phyloP scores from a whole-genome alignment of 169 alveolate genomes.

The Eimeria sp. region DNA sequence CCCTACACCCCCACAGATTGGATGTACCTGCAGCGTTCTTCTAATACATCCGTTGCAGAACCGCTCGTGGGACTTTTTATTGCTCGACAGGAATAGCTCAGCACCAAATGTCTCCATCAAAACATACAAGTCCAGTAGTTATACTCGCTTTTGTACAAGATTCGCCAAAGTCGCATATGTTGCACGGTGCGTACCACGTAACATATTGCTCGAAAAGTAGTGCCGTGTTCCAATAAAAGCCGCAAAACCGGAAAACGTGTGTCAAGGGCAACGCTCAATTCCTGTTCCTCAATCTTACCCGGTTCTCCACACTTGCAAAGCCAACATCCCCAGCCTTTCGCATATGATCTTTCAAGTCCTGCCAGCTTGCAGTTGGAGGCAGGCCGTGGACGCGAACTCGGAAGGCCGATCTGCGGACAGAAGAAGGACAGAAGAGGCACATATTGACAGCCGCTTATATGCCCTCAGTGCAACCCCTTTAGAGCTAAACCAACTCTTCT shows the following conservation, averaged over 20 bases:
- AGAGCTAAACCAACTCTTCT: neutral
- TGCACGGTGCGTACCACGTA: neutral
- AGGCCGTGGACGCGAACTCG: constrained; percentile 88
- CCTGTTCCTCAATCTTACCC: constrained; percentile 75
- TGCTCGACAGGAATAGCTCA: neutral
- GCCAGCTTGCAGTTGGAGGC: constrained; percentile 92
- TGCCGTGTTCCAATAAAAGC: neutral
- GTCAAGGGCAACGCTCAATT: neutral
- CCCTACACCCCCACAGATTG: constrained; percentile 63
- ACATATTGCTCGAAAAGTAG: neutral
- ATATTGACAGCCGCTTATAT: neutral
- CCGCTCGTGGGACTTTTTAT: neutral
- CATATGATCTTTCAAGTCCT: constrained; percentile 92
- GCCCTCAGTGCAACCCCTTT: neutral
- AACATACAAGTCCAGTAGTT: neutral
- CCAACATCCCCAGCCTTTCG: constrained; percentile 92
- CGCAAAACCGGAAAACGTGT: neutral
- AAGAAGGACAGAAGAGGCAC: neutral
- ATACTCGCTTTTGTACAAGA: constrained; percentile 13
- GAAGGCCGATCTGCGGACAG: constrained; percentile 86
- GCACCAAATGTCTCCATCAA: neutral
- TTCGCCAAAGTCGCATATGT: neutral
- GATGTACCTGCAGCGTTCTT: constrained; percentile 35
- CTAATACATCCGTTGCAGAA: neutral
- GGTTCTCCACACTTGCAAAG: constrained; percentile 88